Percentiles rank a stretch among this genome's conserved stretches.
Evolutionary conservation across 306 rosid species (phyloP).

Genomic region (Quercus robur): DNA sequence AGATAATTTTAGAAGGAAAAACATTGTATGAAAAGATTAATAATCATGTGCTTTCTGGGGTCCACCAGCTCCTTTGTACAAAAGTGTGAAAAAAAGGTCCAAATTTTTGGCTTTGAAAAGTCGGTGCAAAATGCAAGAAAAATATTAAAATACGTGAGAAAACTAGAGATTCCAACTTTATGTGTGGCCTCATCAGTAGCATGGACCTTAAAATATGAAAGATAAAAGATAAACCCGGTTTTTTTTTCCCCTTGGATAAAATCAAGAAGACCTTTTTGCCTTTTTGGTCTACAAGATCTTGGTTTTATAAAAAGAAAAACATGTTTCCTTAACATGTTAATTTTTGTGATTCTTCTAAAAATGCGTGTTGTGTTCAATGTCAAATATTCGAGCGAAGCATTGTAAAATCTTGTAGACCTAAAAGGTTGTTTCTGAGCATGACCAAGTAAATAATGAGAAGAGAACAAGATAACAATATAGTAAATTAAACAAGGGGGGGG

Average conservation of each 20-base stretch:
- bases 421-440: constrained; percentile 24
- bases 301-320: too few species aligned
- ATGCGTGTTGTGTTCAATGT: too few species aligned
- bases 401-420: too few species aligned
- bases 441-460: constrained; percentile 15
- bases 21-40: constrained; percentile 21
- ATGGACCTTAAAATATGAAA: constrained; percentile 19
- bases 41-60: constrained; percentile 24
- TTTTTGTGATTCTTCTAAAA: too few species aligned
- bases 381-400: too few species aligned
- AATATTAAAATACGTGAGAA: neutral
- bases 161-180: constrained; percentile 24
- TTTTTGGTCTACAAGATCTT: too few species aligned
- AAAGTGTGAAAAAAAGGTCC: constrained; percentile 21
- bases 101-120: constrained; percentile 25
- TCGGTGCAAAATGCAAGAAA: constrained; percentile 17
- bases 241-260: too few species aligned
- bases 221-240: too few species aligned
- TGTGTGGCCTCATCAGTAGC: constrained; percentile 21
- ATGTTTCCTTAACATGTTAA: too few species aligned
- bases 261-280: too few species aligned
- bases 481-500: neutral
- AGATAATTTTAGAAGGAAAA: constrained; percentile 20
- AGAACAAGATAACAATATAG: neutral
- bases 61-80: constrained; percentile 29